A percentile compares a stretch with the other conserved stretches of the same genome.
Conservation (phyloP, 495 filamentous ascomycete species). For the Penicillium desertorum region DNA sequence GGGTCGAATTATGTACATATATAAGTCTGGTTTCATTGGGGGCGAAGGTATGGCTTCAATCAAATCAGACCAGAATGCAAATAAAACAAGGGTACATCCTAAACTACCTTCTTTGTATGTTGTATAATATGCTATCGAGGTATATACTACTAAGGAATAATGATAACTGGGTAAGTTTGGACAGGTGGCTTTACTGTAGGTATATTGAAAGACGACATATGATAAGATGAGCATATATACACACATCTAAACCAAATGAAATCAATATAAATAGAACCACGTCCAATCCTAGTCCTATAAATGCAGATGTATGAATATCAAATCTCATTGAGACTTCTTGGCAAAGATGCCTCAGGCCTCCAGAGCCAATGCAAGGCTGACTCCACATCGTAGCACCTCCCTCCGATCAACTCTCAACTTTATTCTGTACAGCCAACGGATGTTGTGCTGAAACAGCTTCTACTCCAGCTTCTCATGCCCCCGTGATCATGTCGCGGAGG, state of each 20-base stretch:
- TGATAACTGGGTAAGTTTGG: neutral
- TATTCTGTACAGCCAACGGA: conserved; percentile 23
- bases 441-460: conserved; percentile 21
- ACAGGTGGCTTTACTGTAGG: neutral
- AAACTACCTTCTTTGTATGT: neutral
- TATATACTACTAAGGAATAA: neutral
- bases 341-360: conserved; percentile 22
- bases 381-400: conserved; percentile 31
- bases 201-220: neutral
- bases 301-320: neutral
- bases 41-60: conserved; percentile 5
- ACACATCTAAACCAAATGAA: neutral
- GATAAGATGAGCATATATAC: neutral
- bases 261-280: neutral
- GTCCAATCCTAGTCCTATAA: no score
- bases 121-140: neutral
- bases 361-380: conserved; percentile 22
- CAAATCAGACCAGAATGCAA: conserved; percentile 1
- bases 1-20: no score
- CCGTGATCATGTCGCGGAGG: conserved; percentile 69
- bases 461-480: conserved; percentile 40
- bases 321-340: neutral
- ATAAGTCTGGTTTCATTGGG: neutral
- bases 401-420: conserved; percentile 13
- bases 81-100: neutral